Evolutionary conservation across 148 eudicot species (phyloP).

Genomic region (Vaccinium myrtillus): DNA sequence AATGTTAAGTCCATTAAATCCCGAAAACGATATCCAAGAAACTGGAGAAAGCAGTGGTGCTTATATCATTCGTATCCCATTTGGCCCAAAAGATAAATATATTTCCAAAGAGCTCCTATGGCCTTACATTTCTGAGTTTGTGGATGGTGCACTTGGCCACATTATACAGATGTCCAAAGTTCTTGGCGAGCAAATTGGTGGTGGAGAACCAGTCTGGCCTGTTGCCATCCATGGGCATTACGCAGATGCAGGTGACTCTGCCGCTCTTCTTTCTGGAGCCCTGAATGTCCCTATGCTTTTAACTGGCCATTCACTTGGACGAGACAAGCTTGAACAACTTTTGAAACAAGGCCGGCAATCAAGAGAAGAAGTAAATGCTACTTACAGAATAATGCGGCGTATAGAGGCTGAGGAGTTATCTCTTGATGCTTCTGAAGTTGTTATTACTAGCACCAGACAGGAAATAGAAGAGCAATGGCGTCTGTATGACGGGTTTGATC

Average conservation of each 20-base stretch:
- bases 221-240: slow-evolving; percentile 92
- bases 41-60: slow-evolving; percentile 89
- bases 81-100: slow-evolving; percentile 82
- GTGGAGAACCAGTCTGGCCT: slow-evolving; percentile 83
- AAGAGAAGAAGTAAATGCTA: slow-evolving; percentile 51
- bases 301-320: slow-evolving; percentile 66
- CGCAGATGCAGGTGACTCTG: slow-evolving; percentile 68
- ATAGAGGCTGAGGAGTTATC: slow-evolving; percentile 64
- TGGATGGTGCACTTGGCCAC: slow-evolving; percentile 86
- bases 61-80: slow-evolving; percentile 85
- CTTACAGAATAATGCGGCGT: slow-evolving; percentile 57
- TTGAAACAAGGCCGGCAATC: slow-evolving; percentile 57
- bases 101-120: slow-evolving; percentile 78
- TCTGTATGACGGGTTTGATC: slow-evolving; percentile 74
- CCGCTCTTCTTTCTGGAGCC: slow-evolving; percentile 63
- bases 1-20: slow-evolving; percentile 57
- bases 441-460: slow-evolving; percentile 61
- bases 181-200: slow-evolving; percentile 85
- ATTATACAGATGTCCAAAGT: slow-evolving; percentile 87
- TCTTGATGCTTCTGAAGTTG: slow-evolving; percentile 58
- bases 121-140: slow-evolving; percentile 89
- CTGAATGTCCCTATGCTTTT: slow-evolving; percentile 60
- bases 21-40: slow-evolving; percentile 44
- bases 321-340: slow-evolving; percentile 60
- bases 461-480: slow-evolving; percentile 68